Percentiles rank a stretch among this genome's conserved stretches.
Evolutionary conservation across 2,329 filamentous ascomycete species (phyloP).

Genomic region (Coniochaeta sp.): DNA sequence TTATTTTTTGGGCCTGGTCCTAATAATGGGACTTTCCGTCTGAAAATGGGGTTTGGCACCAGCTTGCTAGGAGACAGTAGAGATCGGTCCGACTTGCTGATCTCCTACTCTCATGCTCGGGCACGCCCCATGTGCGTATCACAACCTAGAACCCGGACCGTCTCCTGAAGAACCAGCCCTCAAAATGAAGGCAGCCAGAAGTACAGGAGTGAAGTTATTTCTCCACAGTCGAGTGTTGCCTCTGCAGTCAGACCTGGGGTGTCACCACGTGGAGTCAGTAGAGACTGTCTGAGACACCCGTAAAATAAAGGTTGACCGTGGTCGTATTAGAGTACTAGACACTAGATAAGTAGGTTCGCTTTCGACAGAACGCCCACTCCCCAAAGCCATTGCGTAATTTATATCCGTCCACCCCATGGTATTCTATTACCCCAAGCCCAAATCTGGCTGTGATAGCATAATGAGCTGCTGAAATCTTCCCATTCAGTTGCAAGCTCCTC

Average conservation of each 20-base stretch:
- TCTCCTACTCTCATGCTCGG: no score
- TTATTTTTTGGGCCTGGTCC: not conserved
- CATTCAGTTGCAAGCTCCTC: not conserved
- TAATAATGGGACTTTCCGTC: not conserved
- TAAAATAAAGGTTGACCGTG: not conserved
- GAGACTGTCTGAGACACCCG: not conserved
- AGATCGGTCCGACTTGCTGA: no score
- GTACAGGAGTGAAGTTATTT: no score
- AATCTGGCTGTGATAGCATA: not conserved
- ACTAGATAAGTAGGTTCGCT: not conserved
- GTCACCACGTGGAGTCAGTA: not conserved
- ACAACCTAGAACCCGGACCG: no score
- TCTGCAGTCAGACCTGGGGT: not conserved
- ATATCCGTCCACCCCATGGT: not conserved
- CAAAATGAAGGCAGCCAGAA: no score
- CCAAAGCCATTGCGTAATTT: not conserved
- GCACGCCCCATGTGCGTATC: no score
- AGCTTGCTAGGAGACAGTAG: not conserved
- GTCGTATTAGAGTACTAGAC: conserved; percentile 1
- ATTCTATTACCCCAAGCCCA: not conserved
- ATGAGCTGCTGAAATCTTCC: not conserved
- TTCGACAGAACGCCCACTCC: not conserved
- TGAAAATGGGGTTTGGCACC: not conserved
- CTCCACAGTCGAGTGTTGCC: not conserved
- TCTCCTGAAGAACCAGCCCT: no score